Evolutionary conservation across 768 basidiomycete species (phyloP).

Genomic region (Panaeolus cyanescens): DNA sequence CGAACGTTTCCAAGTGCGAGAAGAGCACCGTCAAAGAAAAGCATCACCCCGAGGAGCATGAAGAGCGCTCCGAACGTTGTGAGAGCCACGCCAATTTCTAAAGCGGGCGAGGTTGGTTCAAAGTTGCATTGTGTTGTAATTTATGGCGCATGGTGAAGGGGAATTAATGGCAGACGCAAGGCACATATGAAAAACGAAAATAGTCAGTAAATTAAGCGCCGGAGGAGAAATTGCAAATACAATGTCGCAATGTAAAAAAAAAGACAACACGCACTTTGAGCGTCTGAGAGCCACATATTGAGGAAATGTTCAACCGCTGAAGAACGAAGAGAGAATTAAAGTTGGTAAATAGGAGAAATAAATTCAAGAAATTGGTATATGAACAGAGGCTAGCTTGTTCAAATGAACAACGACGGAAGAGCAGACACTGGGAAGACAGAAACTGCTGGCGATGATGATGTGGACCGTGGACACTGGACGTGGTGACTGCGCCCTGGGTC

Average conservation of each 20-base stretch:
- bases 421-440: constrained; percentile 1
- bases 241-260: neutral
- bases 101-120: constrained; percentile 5
- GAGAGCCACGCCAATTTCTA: constrained; percentile 96
- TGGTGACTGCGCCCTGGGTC: neutral
- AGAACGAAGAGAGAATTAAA: neutral
- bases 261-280: constrained; percentile 51
- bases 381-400: constrained; percentile 6
- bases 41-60: constrained; percentile 94
- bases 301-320: neutral
- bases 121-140: neutral
- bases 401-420: neutral
- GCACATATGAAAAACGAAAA: neutral
- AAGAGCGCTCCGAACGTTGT: constrained; percentile 95
- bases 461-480: neutral
- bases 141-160: constrained; percentile 2
- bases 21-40: constrained; percentile 95
- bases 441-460: neutral
- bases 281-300: constrained; percentile 68
- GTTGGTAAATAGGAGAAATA: neutral
- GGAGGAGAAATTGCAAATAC: neutral
- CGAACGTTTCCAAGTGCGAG: constrained; percentile 95
- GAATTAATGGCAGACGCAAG: neutral
- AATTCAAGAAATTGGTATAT: neutral
- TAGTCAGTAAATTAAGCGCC: neutral